Base-by-base conservation (phyloP, 192 early-diverging fungal species). In the Coemansia sp. region DNA sequence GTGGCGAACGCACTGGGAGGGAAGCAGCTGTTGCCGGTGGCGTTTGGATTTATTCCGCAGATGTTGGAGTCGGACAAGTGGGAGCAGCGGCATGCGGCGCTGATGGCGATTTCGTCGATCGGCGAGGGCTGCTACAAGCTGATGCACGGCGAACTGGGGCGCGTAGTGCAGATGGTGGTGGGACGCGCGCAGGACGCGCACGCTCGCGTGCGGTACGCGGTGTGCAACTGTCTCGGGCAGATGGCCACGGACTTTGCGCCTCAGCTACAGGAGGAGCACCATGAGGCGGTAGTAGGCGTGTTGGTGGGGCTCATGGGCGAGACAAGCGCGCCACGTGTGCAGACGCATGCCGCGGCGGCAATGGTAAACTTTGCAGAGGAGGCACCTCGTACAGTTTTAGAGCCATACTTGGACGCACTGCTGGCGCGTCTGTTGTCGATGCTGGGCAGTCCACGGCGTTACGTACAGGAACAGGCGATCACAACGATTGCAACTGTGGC, bases 381-480 rank as follows among this genome's bases (percentile, higher is more conserved):
- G 60, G 90, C 90, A 21, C 85, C 91, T 32, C 92, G 94, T 82
- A 76, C 87, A 22, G 88, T 85, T 46, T 82, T 98, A 66, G 90
- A 92, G 61, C 94, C 94, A 24, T 96, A 93, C 75, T 78, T 99
- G 66, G 92, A 94, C 75, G 84, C 88, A 60, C 90, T 99, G 73
- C 91, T 99, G 66, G 85, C 91, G 68, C 89, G 87, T 46, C 87
- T 98, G 57, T 70, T 95, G 71, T 76, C 87, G 11, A 89, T 99
- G 64, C 84, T 98, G 57, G 90, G 88, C 77, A 91, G 90, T 22
- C 80, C 82, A 21, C 92, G 91, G 75, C 93, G 87, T 30, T 99
- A 95, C 76, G 94, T 97, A 51, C 98, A 98, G 80, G 96, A 99
- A 78, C 96, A 99, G 82, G 95, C 95, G 30, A 92, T 99, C 67